Evolutionary conservation across 768 basidiomycete species (phyloP).

Genomic region (Amanita subjunquillea): DNA sequence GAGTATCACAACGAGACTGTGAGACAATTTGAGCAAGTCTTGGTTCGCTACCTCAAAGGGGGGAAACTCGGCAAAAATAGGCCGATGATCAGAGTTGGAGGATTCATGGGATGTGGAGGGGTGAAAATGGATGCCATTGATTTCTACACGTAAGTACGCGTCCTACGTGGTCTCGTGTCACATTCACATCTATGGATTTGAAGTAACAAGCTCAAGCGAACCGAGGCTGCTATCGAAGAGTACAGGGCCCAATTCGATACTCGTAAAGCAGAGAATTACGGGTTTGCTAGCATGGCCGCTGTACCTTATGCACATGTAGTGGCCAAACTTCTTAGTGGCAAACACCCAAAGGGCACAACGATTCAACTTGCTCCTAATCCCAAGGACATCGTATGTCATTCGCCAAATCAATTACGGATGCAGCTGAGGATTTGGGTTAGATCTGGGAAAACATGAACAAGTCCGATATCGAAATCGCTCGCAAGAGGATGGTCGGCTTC

Average conservation of each 20-base stretch:
- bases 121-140: slow-evolving; percentile 87
- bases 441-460: slow-evolving; percentile 89
- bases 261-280: slow-evolving; percentile 80
- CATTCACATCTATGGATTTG: background rate
- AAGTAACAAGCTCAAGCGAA: slow-evolving; percentile 46
- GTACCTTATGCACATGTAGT: slow-evolving; percentile 85
- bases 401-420: background rate
- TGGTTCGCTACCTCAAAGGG: slow-evolving; percentile 85
- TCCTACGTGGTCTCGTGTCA: background rate
- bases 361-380: slow-evolving; percentile 80
- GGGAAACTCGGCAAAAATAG: slow-evolving; percentile 72
- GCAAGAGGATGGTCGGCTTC: slow-evolving; percentile 70
- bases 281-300: slow-evolving; percentile 85
- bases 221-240: slow-evolving; percentile 65
- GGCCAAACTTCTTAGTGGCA: slow-evolving; percentile 56
- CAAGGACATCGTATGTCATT: slow-evolving; percentile 64
- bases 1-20: slow-evolving; percentile 92
- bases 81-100: slow-evolving; percentile 74
- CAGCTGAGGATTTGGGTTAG: slow-evolving; percentile 23
- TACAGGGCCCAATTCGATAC: slow-evolving; percentile 63
- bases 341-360: slow-evolving; percentile 62
- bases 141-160: slow-evolving; percentile 66
- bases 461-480: slow-evolving; percentile 51
- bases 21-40: slow-evolving; percentile 78
- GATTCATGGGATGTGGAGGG: slow-evolving; percentile 76